Evolutionary conservation across 768 basidiomycete species (phyloP).

Genomic region (Hypsizygus marmoreus): DNA sequence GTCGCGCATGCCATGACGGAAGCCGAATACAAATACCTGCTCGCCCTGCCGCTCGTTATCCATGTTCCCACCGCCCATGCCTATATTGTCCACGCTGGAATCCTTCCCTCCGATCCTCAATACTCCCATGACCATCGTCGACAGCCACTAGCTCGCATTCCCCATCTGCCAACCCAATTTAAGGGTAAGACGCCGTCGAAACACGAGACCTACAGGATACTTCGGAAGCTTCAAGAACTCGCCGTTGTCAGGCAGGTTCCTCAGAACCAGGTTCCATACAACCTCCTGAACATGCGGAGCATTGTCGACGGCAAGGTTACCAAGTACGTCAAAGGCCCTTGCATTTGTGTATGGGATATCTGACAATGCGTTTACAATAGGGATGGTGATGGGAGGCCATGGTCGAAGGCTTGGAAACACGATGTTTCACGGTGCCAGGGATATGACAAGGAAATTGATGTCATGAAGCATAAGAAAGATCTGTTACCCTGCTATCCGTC

Average conservation of each 20-base stretch:
- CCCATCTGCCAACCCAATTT: conserved; percentile 30
- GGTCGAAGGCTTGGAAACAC: conserved; percentile 75
- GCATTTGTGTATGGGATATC: background rate
- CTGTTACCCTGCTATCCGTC: conserved; percentile 66
- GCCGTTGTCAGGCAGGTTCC: conserved; percentile 67
- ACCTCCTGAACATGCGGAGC: conserved; percentile 70
- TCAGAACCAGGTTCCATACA: conserved; percentile 81
- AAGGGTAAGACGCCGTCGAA: conserved; percentile 5
- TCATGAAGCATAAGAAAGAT: conserved; percentile 22
- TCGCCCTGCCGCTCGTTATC: conserved; percentile 70
- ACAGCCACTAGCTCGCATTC: conserved; percentile 76
- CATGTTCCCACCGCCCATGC: conserved; percentile 76
- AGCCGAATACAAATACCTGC: conserved; percentile 69
- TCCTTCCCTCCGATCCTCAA: conserved; percentile 72
- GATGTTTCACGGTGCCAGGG: conserved; percentile 63
- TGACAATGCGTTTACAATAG: conserved; percentile 10
- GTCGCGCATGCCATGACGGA: conserved; percentile 69
- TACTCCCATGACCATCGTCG: conserved; percentile 46
- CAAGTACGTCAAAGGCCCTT: conserved; percentile 32
- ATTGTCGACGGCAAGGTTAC: conserved; percentile 47
- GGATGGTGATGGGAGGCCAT: conserved; percentile 59
- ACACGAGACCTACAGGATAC: conserved; percentile 20
- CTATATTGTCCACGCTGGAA: conserved; percentile 81
- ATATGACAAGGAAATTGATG: conserved; percentile 30
- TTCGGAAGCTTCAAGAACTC: conserved; percentile 66